Evolutionary conservation across 1,284 basidiomycete genomes (phyloP).

Genomic region (Omphalotus olearius): DNA sequence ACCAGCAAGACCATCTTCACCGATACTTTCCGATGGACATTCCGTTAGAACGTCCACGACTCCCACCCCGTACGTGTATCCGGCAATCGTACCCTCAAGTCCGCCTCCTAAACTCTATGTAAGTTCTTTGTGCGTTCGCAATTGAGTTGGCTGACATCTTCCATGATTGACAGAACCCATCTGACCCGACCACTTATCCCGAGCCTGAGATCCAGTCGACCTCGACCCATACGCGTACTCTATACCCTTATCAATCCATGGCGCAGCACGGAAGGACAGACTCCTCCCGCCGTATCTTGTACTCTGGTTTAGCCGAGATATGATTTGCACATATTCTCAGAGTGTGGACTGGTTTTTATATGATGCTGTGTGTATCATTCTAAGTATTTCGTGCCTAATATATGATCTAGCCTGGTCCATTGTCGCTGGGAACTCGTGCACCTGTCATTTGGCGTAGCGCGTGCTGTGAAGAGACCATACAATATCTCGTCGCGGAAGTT

Average conservation of each 20-base stretch:
- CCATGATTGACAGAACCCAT: not conserved
- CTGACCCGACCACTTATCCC: not conserved
- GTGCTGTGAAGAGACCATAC: too few relatives aligned
- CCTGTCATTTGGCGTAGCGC: too few relatives aligned
- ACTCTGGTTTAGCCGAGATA: not conserved
- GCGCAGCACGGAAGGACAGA: not conserved
- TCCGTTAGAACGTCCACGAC: not conserved
- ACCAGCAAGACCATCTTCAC: not conserved
- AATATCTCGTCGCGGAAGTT: too few relatives aligned
- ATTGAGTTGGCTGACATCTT: not conserved
- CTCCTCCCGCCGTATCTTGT: not conserved
- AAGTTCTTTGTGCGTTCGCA: not conserved
- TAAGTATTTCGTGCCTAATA: not conserved
- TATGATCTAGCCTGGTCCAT: too few relatives aligned
- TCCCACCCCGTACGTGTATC: not conserved
- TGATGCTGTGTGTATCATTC: not conserved
- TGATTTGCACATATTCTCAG: not conserved
- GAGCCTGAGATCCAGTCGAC: too few relatives aligned
- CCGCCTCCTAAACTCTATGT: not conserved
- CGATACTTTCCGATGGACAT: not conserved
- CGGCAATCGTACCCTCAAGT: not conserved
- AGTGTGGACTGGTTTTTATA: not conserved
- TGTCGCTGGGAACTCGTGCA: too few relatives aligned
- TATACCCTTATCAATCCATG: not conserved
- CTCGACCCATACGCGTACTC: not conserved